Evolutionary conservation across 805 yeast genomes (phyloP), one percentile per base, ranked within the genome.

Genomic region (Yarrowia sp.): DNA sequence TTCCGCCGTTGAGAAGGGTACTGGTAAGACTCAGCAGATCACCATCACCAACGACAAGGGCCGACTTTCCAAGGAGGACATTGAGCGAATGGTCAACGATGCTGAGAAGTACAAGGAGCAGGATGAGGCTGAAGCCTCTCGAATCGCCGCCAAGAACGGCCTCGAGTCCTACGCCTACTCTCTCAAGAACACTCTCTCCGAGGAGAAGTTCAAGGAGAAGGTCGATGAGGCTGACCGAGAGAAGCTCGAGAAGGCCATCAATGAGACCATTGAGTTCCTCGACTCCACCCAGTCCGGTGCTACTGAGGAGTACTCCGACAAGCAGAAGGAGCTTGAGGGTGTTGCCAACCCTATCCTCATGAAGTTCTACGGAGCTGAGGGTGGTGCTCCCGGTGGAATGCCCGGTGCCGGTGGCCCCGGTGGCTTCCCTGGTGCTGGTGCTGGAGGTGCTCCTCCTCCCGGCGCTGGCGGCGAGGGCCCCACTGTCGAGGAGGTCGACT

Each of bases 11-110:
- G 98, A 92, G 84, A 92, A 93, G 86, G 97, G 97, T 82, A 93
- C 98, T 70, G 98, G 98, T 84, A 93, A 92, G 85, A 81, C 96
- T 72, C 91, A 88, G 83, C 88, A 93, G 87, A 93, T 92, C 77
- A 92, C 98, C 78, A 93, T 92, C 80, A 92, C 98, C 80, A 93
- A 92, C 83, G 98, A 92, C 80, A 93, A 92, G 84, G 98, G 98
- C 81, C 92, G 98, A 85, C 85, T 92, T 76, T 90, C 97, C 70
- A 90, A 92, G 86, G 97, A 92, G 79, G 98, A 92, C 77, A 92
- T 92, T 73, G 98, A 93, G 83, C 89, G 92, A 81, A 92, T 92
- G 98, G 97, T 93, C 70, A 82, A 90, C 70, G 98, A 93, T 79
- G 98, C 98, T 74, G 98, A 93, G 83, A 92, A 92, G 83, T 92